These are phyloP conservation scores for Triticum monococcum DNA, from an alignment of 176 grass and related monocot species.

Conservation along the genomic window DNA sequence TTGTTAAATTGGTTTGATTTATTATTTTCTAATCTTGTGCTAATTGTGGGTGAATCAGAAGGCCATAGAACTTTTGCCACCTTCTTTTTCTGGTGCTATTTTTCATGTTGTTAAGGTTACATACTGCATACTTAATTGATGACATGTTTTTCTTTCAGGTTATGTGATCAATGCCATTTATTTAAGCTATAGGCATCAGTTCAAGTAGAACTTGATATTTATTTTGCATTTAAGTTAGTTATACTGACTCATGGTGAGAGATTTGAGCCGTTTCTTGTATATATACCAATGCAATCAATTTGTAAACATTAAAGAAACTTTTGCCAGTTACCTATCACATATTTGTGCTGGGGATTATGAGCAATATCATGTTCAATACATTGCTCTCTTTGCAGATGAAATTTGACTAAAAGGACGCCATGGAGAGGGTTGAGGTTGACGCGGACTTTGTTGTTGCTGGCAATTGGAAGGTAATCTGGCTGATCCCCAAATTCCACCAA, in stretches of 20 bases:
- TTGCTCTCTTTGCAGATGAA: constrained; percentile 47
- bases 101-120: neutral
- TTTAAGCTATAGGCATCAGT: neutral
- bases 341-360: neutral
- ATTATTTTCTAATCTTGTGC: neutral
- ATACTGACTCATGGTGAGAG: neutral
- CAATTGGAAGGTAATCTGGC: constrained; percentile 68
- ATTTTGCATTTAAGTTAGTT: neutral
- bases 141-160: neutral
- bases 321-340: neutral
- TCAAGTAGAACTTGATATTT: neutral
- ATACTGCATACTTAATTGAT: neutral
- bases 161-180: neutral
- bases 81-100: neutral
- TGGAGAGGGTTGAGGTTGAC: constrained; percentile 56
- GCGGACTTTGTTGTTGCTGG: constrained; percentile 45
- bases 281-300: neutral
- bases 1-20: neutral
- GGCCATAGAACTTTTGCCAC: neutral
- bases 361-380: constrained; percentile 11
- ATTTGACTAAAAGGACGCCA: constrained; percentile 42
- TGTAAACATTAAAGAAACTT: neutral
- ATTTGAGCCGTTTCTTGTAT: constrained; percentile 12
- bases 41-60: neutral
- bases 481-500: neutral